These are phyloP conservation scores for Wallacemonas collosoma DNA, from an alignment of 208 protist genomes.

Conservation along the genomic window DNA sequence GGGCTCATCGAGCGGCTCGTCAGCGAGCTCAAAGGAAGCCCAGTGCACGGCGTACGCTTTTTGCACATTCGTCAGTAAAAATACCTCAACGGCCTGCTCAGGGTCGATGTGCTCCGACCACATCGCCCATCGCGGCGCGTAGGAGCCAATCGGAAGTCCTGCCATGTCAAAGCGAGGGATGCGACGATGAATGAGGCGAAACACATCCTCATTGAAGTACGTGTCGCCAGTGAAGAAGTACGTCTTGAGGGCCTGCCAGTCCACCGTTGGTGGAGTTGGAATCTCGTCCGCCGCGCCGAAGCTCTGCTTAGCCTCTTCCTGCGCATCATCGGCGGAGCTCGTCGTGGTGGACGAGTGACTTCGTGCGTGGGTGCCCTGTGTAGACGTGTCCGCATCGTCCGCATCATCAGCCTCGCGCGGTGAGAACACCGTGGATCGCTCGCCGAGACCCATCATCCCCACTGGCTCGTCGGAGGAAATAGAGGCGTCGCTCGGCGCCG, in stretches of 20 bases:
- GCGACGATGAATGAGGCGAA: constrained; percentile 47
- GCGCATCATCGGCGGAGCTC: constrained; percentile 7
- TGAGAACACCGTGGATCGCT: not conserved
- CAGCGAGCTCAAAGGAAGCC: constrained; percentile 79
- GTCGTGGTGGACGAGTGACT: not conserved
- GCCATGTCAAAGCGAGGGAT: constrained; percentile 62
- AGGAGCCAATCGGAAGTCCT: constrained; percentile 84
- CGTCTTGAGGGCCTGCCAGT: constrained; percentile 40
- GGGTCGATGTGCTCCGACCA: constrained; percentile 60
- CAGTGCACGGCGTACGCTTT: constrained; percentile 77
- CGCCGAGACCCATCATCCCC: not conserved
- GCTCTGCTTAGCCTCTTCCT: constrained; percentile 33
- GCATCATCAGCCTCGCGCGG: not conserved
- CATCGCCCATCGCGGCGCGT: constrained; percentile 77
- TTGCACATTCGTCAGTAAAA: constrained; percentile 52
- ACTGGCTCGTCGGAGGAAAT: constrained; percentile 1
- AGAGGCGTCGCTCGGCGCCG: not conserved
- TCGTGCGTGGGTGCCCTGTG: not conserved
- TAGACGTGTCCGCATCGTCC: not conserved
- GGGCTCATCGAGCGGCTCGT: constrained; percentile 82
- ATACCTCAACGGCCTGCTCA: constrained; percentile 67
- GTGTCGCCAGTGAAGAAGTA: constrained; percentile 74
- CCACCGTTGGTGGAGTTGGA: constrained; percentile 5
- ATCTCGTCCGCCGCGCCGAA: not conserved
- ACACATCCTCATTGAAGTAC: constrained; percentile 51